Conservation (phyloP, 257 asterid species). For the Mitragyna speciosa region DNA sequence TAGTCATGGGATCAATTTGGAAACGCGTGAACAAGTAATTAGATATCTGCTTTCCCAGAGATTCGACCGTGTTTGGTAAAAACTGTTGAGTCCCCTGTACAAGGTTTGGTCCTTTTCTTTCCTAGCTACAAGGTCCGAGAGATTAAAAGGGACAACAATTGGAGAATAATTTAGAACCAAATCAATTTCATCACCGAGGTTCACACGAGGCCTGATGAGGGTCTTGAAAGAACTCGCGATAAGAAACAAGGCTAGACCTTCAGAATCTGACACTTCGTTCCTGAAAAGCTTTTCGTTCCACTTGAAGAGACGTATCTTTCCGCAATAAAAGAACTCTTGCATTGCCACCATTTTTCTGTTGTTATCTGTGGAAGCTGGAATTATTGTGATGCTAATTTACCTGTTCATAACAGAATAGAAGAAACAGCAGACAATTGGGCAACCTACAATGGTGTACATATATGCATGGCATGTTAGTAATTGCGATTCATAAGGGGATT, state of each 20-base stretch:
- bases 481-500: too few species aligned
- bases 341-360: too few species aligned
- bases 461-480: too few species aligned
- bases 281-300: background rate
- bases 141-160: background rate
- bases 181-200: too few species aligned
- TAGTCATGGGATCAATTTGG: background rate
- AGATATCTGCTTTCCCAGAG: background rate
- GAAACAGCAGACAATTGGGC: too few species aligned
- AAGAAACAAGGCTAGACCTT: background rate
- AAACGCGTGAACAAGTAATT: background rate
- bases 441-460: too few species aligned
- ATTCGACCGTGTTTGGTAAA: background rate
- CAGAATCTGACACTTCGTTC: background rate
- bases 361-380: too few species aligned
- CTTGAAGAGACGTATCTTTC: background rate
- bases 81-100: background rate
- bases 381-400: too few species aligned
- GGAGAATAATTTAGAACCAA: too few species aligned
- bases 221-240: background rate
- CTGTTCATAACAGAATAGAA: too few species aligned
- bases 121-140: background rate
- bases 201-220: too few species aligned
- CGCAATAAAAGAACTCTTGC: too few species aligned
- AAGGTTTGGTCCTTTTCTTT: background rate